Evolutionary conservation across 495 filamentous ascomycete species (phyloP).

Genomic region (Alectoria sarmentosa): DNA sequence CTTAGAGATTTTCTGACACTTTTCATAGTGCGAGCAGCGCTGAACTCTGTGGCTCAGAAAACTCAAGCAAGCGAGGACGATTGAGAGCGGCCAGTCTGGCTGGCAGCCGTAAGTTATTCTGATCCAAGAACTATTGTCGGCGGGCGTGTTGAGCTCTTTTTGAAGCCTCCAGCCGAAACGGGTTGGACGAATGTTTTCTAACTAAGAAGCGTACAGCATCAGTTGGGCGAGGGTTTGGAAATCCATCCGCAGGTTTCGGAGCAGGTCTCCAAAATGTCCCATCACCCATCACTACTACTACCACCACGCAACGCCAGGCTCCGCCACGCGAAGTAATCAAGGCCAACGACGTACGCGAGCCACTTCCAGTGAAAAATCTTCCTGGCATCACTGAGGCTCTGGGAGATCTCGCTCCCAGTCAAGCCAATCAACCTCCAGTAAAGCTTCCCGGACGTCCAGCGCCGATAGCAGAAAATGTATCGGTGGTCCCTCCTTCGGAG

Average conservation of each 20-base stretch:
- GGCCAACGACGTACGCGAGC: background rate
- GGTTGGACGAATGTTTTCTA: background rate
- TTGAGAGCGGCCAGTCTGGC: conserved; percentile 3
- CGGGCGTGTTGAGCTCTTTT: background rate
- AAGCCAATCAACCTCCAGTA: background rate
- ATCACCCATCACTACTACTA: background rate
- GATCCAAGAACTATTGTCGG: background rate
- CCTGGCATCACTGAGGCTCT: conserved; percentile 7
- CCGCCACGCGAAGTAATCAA: background rate
- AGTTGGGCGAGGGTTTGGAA: background rate
- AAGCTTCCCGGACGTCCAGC: background rate
- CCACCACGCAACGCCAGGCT: background rate
- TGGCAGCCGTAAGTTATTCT: conserved; percentile 1
- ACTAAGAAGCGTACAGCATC: background rate
- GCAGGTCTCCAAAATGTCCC: background rate
- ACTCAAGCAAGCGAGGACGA: background rate
- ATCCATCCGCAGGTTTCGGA: background rate
- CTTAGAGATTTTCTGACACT: background rate
- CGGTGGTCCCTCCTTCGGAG: background rate
- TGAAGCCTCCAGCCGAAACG: background rate
- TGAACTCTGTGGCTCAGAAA: background rate
- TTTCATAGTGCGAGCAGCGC: background rate
- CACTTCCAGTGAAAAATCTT: background rate
- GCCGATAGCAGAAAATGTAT: background rate
- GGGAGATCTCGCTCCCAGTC: background rate